Percentiles rank a stretch among this genome's conserved stretches.
These are phyloP conservation scores for Ajuga reptans DNA, from an alignment of 305 asterid genomes.

Conservation along the genomic window DNA sequence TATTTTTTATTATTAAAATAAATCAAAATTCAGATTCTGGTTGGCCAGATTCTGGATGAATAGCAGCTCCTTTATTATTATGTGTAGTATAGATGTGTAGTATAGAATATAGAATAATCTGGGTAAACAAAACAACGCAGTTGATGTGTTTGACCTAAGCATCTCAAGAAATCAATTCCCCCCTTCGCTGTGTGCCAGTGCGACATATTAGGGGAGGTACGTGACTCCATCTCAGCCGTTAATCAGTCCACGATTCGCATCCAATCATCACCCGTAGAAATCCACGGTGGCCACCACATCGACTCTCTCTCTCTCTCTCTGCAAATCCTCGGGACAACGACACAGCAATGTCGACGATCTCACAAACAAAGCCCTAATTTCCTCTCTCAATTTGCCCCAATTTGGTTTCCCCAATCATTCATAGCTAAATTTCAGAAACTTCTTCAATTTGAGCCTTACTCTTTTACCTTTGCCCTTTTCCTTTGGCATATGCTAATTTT, in stretches of 20 bases:
- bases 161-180: not conserved
- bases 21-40: no score
- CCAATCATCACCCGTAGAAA: constrained; percentile 38
- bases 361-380: constrained; percentile 33
- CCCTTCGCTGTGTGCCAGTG: constrained; percentile 15
- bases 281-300: constrained; percentile 62
- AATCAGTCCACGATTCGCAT: constrained; percentile 29
- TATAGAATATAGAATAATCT: not conserved
- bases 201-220: constrained; percentile 21
- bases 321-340: constrained; percentile 30
- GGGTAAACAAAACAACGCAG: not conserved
- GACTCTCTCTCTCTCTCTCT: constrained; percentile 26
- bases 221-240: constrained; percentile 40
- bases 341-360: constrained; percentile 35
- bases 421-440: not conserved
- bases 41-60: no score
- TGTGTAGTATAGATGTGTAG: no score
- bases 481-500: not conserved
- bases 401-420: not conserved
- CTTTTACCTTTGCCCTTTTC: not conserved
- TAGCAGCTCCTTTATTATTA: no score
- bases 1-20: no score
- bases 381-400: constrained; percentile 18
- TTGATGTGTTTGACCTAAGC: not conserved
- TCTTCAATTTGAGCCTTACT: not conserved